Evolutionary conservation across 2,329 filamentous ascomycete species (phyloP).

Genomic region (Aspergillus amoenus): DNA sequence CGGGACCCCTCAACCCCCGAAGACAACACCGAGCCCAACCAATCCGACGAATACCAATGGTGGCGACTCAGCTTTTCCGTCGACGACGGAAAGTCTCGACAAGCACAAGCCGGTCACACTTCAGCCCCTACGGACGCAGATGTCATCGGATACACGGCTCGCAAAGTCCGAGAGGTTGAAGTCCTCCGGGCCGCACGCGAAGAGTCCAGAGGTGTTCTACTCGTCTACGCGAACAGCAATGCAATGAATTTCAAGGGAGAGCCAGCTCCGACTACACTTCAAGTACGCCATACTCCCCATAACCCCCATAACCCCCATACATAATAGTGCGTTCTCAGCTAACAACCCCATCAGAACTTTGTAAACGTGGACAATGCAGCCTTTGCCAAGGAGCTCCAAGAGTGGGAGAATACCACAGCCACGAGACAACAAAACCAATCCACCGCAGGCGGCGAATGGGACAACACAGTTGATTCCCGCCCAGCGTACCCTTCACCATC

Average conservation of each 20-base stretch:
- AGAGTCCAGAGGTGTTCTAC: constrained; percentile 53
- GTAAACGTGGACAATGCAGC: constrained; percentile 50
- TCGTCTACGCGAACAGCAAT: constrained; percentile 60
- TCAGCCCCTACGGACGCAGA: constrained; percentile 29
- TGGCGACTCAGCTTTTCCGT: constrained; percentile 56
- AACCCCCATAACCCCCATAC: not conserved
- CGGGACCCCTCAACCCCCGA: constrained; percentile 27
- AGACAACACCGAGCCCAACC: constrained; percentile 15
- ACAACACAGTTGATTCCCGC: constrained; percentile 2
- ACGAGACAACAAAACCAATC: not conserved
- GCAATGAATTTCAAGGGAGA: constrained; percentile 38
- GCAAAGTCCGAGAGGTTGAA: constrained; percentile 50
- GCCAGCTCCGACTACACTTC: constrained; percentile 35
- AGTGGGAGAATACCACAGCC: constrained; percentile 19
- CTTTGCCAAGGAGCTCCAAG: constrained; percentile 38
- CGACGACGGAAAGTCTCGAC: constrained; percentile 40
- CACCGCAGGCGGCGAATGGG: not conserved
- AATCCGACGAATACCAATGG: constrained; percentile 49
- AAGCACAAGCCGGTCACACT: constrained; percentile 25
- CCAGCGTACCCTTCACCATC: constrained; percentile 9
- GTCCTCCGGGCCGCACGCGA: constrained; percentile 55
- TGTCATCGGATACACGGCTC: constrained; percentile 40
- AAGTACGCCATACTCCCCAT: constrained; percentile 29
- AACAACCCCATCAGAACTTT: constrained; percentile 39
- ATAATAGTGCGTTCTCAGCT: constrained; percentile 4